A percentile compares a stretch with the other conserved stretches of the same genome.
phyloP scores from a whole-genome alignment of 768 basidiomycete genomes.

The Butyriboletus loyo region DNA sequence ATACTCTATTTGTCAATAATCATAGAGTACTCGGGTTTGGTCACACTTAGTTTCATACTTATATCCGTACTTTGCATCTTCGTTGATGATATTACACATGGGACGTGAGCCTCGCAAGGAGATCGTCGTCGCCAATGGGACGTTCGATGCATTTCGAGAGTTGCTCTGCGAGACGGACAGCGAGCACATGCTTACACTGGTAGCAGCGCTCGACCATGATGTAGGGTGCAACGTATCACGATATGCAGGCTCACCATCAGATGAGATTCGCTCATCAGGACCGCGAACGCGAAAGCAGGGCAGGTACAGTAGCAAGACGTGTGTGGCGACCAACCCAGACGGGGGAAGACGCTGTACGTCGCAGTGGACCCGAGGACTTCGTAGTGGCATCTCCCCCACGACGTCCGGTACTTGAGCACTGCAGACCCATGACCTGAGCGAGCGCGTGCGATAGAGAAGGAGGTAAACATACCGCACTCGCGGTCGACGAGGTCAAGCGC shows the following conservation, averaged over 20 bases:
- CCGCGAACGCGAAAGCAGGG: constrained; percentile 66
- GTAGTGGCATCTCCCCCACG: constrained; percentile 59
- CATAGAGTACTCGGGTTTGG: constrained; percentile 12
- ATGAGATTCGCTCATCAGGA: constrained; percentile 57
- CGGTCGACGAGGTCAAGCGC: constrained; percentile 78
- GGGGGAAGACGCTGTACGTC: constrained; percentile 55
- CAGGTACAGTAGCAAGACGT: constrained; percentile 66
- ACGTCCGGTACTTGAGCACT: constrained; percentile 61
- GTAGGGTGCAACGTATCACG: background rate
- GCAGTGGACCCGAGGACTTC: constrained; percentile 66
- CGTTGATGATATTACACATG: constrained; percentile 9
- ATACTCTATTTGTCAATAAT: constrained; percentile 28
- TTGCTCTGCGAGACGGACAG: constrained; percentile 56
- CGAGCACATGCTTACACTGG: constrained; percentile 81
- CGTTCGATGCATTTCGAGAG: constrained; percentile 52
- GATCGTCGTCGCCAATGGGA: constrained; percentile 43
- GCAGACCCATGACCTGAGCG: constrained; percentile 1
- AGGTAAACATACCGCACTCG: constrained; percentile 49
- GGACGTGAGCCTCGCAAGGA: constrained; percentile 35
- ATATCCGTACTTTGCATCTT: constrained; percentile 6
- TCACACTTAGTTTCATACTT: constrained; percentile 15
- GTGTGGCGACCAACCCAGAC: constrained; percentile 42
- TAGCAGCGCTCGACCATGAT: constrained; percentile 1
- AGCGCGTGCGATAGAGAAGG: background rate
- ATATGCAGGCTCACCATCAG: constrained; percentile 50